Conservation (phyloP, 345 rosid species). For the Turnera subulata region DNA sequence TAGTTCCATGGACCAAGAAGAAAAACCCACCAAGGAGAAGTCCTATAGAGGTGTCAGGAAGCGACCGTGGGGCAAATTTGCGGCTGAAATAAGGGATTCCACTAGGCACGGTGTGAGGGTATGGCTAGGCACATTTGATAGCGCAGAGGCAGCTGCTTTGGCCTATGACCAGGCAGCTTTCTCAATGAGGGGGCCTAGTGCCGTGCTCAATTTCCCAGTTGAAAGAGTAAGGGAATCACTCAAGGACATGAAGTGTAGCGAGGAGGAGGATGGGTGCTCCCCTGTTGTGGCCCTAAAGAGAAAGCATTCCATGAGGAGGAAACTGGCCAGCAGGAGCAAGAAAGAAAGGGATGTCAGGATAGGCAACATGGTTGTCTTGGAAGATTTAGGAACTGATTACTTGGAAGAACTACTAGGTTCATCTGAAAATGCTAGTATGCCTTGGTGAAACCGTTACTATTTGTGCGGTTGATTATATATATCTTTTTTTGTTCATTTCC, state of each 20-base stretch:
- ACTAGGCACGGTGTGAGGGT: slow-evolving; percentile 60
- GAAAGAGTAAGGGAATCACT: slow-evolving; percentile 69
- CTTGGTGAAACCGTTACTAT: too few relatives aligned
- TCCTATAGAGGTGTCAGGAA: slow-evolving; percentile 70
- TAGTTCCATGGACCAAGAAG: slow-evolving; percentile 26
- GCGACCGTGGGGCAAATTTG: slow-evolving; percentile 89
- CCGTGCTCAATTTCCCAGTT: slow-evolving; percentile 60
- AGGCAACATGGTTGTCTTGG: slow-evolving; percentile 57
- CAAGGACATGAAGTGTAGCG: slow-evolving; percentile 41
- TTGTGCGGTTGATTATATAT: too few relatives aligned
- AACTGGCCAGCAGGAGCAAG: slow-evolving; percentile 35
- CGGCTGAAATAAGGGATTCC: slow-evolving; percentile 82
- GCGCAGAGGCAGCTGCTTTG: slow-evolving; percentile 69
- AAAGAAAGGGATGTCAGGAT: slow-evolving; percentile 35
- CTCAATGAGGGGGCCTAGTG: slow-evolving; percentile 56
- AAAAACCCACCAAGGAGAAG: slow-evolving; percentile 34
- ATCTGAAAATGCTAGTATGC: slow-evolving; percentile 15
- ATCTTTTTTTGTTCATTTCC: too few relatives aligned
- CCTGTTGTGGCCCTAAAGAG: slow-evolving; percentile 88
- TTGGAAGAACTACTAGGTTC: slow-evolving; percentile 60
- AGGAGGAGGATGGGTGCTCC: slow-evolving; percentile 58
- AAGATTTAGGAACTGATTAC: slow-evolving; percentile 77
- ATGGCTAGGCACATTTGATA: slow-evolving; percentile 89
- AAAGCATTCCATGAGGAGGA: slow-evolving; percentile 68
- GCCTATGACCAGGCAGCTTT: slow-evolving; percentile 78